Conservation (phyloP, 345 rosid genomes). For the Hypericum perforatum region DNA sequence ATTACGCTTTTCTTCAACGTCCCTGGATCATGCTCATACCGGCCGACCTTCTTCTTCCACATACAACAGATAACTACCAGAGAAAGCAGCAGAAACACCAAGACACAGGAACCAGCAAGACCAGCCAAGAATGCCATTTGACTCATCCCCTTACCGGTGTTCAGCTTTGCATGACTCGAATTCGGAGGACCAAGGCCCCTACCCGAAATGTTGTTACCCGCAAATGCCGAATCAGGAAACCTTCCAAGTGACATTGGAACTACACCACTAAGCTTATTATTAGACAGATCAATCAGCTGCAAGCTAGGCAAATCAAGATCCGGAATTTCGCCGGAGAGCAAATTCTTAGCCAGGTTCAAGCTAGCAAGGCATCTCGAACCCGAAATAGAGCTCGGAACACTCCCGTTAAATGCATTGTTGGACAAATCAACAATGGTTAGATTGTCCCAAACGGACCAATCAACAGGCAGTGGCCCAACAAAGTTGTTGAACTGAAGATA, state of each 20-base stretch:
- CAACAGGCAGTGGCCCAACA: slow-evolving; percentile 48
- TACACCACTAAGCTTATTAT: slow-evolving; percentile 52
- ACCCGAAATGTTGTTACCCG: slow-evolving; percentile 50
- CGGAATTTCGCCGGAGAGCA: slow-evolving; percentile 70
- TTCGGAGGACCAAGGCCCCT: slow-evolving; percentile 30
- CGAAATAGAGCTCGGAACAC: slow-evolving; percentile 47
- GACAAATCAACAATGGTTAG: slow-evolving; percentile 66
- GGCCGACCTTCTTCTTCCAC: slow-evolving; percentile 27
- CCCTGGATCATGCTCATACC: slow-evolving; percentile 31
- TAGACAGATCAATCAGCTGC: slow-evolving; percentile 46
- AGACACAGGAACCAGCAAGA: slow-evolving; percentile 32
- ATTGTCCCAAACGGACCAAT: slow-evolving; percentile 50
- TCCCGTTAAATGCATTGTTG: slow-evolving; percentile 61
- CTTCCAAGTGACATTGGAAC: slow-evolving; percentile 50
- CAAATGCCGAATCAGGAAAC: slow-evolving; percentile 50
- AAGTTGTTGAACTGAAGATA: slow-evolving; percentile 67
- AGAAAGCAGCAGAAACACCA: slow-evolving; percentile 35
- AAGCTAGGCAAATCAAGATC: slow-evolving; percentile 44
- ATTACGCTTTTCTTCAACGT: slow-evolving; percentile 57
- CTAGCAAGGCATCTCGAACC: slow-evolving; percentile 50
- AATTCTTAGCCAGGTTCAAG: slow-evolving; percentile 75
- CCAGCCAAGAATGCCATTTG: slow-evolving; percentile 48
- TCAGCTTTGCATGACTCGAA: slow-evolving; percentile 10
- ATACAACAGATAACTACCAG: slow-evolving; percentile 45
- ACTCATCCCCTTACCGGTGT: slow-evolving; percentile 28